These are phyloP conservation scores for Carex myosuroides DNA, from an alignment of 176 grass and related monocot species.

Conservation along the genomic window DNA sequence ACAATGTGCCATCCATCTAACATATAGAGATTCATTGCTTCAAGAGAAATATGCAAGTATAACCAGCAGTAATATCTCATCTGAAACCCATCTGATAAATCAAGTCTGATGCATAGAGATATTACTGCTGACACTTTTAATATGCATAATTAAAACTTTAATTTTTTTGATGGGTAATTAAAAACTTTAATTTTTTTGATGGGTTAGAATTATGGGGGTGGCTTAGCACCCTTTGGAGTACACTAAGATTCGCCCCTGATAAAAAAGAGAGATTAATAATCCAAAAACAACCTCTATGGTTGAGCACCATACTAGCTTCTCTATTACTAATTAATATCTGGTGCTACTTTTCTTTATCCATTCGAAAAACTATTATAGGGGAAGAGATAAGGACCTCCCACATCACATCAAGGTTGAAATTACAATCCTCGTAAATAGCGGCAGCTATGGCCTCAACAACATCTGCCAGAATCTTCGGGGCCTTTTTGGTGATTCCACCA, in stretches of 20 bases:
- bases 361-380: background rate
- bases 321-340: background rate
- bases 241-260: too few species aligned
- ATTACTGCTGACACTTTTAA: too few species aligned
- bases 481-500: constrained; percentile 46
- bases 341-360: background rate
- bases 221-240: too few species aligned
- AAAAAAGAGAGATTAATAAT: too few species aligned
- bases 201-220: too few species aligned
- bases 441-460: constrained; percentile 61
- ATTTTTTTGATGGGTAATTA: too few species aligned
- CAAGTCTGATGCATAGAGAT: too few species aligned
- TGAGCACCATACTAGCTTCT: background rate
- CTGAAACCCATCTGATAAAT: background rate
- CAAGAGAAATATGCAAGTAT: too few species aligned
- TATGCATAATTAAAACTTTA: too few species aligned
- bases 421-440: constrained; percentile 72
- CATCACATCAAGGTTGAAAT: constrained; percentile 58
- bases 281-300: too few species aligned
- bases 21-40: background rate
- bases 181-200: too few species aligned
- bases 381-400: constrained; percentile 48
- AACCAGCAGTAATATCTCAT: too few species aligned
- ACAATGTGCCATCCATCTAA: background rate
- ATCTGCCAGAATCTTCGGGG: constrained; percentile 69